These are phyloP conservation scores for Blastocystis sp. DNA, from an alignment of 352 stramenopile species.

Conservation along the genomic window DNA sequence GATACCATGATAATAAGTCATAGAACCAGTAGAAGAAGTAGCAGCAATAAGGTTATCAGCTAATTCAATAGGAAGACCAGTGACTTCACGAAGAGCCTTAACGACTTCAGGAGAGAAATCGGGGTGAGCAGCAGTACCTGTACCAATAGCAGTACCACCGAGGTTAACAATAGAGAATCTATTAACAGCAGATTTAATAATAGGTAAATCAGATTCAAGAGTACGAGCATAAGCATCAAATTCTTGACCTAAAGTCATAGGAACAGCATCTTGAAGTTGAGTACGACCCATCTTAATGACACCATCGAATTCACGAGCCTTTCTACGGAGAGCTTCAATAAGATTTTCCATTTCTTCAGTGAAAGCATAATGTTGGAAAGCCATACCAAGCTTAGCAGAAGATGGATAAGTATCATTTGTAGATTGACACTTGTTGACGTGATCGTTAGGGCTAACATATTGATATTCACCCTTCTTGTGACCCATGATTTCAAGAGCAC, in stretches of 20 bases:
- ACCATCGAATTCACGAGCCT: conserved; percentile 43
- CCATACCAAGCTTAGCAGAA: conserved; percentile 48
- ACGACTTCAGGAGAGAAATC: conserved; percentile 17
- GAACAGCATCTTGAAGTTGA: conserved; percentile 49
- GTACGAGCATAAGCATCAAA: conserved; percentile 75
- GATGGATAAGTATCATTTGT: conserved; percentile 53
- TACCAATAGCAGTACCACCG: conserved; percentile 51
- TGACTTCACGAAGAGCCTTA: conserved; percentile 67
- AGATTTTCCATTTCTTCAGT: conserved; percentile 46
- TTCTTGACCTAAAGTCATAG: conserved; percentile 81
- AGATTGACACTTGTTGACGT: conserved; percentile 55
- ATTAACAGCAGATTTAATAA: conserved; percentile 54
- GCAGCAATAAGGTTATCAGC: conserved; percentile 59
- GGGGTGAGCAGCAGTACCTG: conserved; percentile 45
- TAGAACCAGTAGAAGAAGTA: conserved; percentile 11
- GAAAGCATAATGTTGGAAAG: conserved; percentile 39
- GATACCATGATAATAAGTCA: conserved; percentile 16
- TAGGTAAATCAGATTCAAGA: conserved; percentile 68
- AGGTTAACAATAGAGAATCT: conserved; percentile 49
- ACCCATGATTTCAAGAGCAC: conserved; percentile 45
- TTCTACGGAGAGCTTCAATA: conserved; percentile 42
- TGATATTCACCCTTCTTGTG: conserved; percentile 1
- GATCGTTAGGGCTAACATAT: conserved; percentile 47
- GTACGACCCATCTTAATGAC: conserved; percentile 52
- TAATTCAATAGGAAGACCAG: conserved; percentile 70